These are phyloP conservation scores for Candolleomyces eurysporus DNA, from an alignment of 768 basidiomycete species.

Conservation along the genomic window DNA sequence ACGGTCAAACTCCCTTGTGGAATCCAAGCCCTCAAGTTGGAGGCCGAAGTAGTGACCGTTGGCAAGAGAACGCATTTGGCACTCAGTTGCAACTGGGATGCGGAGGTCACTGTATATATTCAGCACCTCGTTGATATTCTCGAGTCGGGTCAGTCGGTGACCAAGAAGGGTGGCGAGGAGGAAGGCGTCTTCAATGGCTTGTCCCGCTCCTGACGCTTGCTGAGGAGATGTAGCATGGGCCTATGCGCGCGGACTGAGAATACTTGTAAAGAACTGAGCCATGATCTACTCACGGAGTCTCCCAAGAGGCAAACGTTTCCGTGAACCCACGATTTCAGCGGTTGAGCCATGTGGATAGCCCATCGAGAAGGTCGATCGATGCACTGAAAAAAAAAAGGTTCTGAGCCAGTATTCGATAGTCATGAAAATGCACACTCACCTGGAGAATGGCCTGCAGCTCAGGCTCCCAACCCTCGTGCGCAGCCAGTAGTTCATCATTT, in stretches of 20 bases:
- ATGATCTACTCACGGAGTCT: slow-evolving; percentile 35
- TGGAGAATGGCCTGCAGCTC: slow-evolving; percentile 42
- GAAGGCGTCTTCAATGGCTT: slow-evolving; percentile 55
- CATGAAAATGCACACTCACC: slow-evolving; percentile 24
- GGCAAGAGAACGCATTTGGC: slow-evolving; percentile 21
- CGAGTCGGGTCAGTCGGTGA: slow-evolving; percentile 14
- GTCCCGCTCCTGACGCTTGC: slow-evolving; percentile 47
- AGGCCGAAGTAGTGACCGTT: slow-evolving; percentile 24
- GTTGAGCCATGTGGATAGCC: slow-evolving; percentile 37
- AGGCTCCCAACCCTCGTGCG: slow-evolving; percentile 43
- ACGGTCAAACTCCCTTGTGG: slow-evolving; percentile 15
- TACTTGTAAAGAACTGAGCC: not conserved
- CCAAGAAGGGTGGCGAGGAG: slow-evolving; percentile 42
- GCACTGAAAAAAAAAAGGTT: slow-evolving; percentile 21
- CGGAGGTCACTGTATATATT: slow-evolving; percentile 36
- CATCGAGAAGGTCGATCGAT: slow-evolving; percentile 35
- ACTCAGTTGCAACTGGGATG: slow-evolving; percentile 31
- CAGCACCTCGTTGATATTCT: slow-evolving; percentile 27
- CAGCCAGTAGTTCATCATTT: slow-evolving; percentile 34
- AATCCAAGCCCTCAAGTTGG: slow-evolving; percentile 18
- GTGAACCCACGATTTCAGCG: slow-evolving; percentile 34
- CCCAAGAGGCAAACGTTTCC: slow-evolving; percentile 42
- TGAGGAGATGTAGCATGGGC: slow-evolving; percentile 49
- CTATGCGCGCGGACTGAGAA: slow-evolving; percentile 16
- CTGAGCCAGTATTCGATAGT: not conserved